Conservation (phyloP, 2,329 filamentous ascomycete genomes). For the Calycina herbarum region DNA sequence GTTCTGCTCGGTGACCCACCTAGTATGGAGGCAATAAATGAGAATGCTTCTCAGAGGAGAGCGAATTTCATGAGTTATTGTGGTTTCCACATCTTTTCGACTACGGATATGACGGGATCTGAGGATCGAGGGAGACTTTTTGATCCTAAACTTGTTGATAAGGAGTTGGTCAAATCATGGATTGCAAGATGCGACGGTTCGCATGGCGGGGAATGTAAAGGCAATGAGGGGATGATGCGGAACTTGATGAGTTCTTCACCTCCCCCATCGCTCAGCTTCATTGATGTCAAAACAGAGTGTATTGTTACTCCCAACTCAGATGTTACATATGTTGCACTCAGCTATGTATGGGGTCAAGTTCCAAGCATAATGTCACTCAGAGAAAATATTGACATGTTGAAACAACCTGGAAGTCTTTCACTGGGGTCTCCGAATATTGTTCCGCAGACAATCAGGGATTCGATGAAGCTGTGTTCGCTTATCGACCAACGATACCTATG, state of each 20-base stretch:
- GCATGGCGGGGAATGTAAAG: not conserved
- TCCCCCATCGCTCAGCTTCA: not conserved
- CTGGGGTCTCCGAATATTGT: not conserved
- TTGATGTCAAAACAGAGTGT: not conserved
- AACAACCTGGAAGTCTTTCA: not conserved
- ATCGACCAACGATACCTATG: constrained; percentile 3
- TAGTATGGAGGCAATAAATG: not conserved
- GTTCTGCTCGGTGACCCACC: constrained; percentile 1
- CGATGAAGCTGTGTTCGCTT: not conserved
- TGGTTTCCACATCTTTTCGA: constrained; percentile 1
- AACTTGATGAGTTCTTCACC: not conserved
- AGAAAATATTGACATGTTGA: not conserved
- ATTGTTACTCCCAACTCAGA: not conserved
- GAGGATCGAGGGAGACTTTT: not conserved
- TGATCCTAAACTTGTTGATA: not conserved
- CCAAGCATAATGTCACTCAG: not conserved
- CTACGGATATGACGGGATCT: not conserved
- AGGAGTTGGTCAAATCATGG: constrained; percentile 2
- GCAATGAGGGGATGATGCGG: not conserved
- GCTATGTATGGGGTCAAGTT: constrained; percentile 6
- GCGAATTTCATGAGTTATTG: constrained; percentile 1
- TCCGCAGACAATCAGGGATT: constrained; percentile 1
- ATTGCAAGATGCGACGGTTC: not conserved
- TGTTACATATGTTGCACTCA: constrained; percentile 1
- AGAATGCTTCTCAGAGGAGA: not conserved